phyloP scores from a whole-genome alignment of 2,329 filamentous ascomycete species.

The Hypoxylon sp. region DNA sequence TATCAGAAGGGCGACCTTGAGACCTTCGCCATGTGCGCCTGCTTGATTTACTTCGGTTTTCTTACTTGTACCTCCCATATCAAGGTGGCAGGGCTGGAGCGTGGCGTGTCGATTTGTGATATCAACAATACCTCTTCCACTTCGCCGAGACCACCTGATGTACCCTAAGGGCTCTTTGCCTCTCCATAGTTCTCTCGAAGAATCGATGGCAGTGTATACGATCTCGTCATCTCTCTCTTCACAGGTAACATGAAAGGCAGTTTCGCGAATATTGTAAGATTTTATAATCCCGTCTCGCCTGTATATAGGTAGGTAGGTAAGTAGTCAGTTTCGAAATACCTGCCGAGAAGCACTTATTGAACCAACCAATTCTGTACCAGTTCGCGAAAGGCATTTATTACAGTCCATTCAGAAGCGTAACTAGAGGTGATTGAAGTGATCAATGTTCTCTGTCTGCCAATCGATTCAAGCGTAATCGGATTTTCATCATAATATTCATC shows the following conservation, averaged over 20 bases:
- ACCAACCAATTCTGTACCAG: conserved; percentile 47
- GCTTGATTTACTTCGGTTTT: conserved; percentile 32
- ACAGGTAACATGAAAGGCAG: conserved; percentile 37
- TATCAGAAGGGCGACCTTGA: conserved; percentile 46
- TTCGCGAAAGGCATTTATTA: conserved; percentile 46
- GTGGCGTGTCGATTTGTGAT: conserved; percentile 43
- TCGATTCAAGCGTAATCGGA: conserved; percentile 13
- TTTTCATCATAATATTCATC: conserved; percentile 1
- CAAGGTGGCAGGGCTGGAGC: conserved; percentile 45
- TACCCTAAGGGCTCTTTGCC: conserved; percentile 42
- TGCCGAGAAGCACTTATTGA: no score
- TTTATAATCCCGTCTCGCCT: conserved; percentile 46
- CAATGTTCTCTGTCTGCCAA: conserved; percentile 7
- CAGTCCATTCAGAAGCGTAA: conserved; percentile 26
- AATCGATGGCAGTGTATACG: conserved; percentile 37
- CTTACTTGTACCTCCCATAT: conserved; percentile 44
- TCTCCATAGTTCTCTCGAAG: not conserved
- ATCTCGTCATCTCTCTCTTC: conserved; percentile 40
- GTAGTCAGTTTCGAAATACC: no score
- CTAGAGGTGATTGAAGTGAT: conserved; percentile 15
- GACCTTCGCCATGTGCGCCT: conserved; percentile 45
- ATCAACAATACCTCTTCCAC: conserved; percentile 42
- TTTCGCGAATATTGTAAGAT: conserved; percentile 37
- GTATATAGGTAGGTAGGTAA: conserved; percentile 1
- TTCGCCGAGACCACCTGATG: conserved; percentile 40